phyloP scores from a whole-genome alignment of 495 filamentous ascomycete genomes.

The Hypoxylon subgilvum region DNA sequence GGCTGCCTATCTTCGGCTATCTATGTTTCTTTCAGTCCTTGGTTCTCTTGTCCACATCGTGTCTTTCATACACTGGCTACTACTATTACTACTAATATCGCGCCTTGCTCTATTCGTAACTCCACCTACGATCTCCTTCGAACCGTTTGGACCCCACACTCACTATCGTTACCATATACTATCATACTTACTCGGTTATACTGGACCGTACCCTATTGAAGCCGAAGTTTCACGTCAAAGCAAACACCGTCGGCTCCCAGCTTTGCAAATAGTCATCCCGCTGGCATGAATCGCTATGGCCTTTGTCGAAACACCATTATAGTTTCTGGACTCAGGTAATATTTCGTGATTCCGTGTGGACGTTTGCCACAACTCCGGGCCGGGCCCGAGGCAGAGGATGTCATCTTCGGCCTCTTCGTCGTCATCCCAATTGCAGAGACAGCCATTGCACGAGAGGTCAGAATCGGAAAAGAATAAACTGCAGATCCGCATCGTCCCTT shows the following conservation, averaged over 20 bases:
- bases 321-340: constrained; percentile 20
- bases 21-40: constrained; percentile 23
- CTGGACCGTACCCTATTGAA: constrained; percentile 9
- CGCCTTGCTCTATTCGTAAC: constrained; percentile 38
- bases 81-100: constrained; percentile 27
- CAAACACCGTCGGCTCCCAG: constrained; percentile 9
- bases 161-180: constrained; percentile 4
- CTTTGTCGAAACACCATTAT: constrained; percentile 29
- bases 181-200: background rate
- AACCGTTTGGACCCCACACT: constrained; percentile 34
- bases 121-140: constrained; percentile 21
- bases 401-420: constrained; percentile 39
- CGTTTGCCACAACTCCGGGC: constrained; percentile 17
- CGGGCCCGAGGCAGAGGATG: constrained; percentile 38
- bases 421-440: constrained; percentile 33
- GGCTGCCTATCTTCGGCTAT: constrained; percentile 40
- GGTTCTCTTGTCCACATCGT: constrained; percentile 30
- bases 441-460: constrained; percentile 62
- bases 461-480: constrained; percentile 60
- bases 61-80: constrained; percentile 11
- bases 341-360: constrained; percentile 8
- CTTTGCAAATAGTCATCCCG: constrained; percentile 8
- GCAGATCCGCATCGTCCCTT: constrained; percentile 60
- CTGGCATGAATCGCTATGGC: constrained; percentile 30
- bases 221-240: constrained; percentile 18